Conservation (phyloP, 257 asterid species). For the Anisodus acutangulus region DNA sequence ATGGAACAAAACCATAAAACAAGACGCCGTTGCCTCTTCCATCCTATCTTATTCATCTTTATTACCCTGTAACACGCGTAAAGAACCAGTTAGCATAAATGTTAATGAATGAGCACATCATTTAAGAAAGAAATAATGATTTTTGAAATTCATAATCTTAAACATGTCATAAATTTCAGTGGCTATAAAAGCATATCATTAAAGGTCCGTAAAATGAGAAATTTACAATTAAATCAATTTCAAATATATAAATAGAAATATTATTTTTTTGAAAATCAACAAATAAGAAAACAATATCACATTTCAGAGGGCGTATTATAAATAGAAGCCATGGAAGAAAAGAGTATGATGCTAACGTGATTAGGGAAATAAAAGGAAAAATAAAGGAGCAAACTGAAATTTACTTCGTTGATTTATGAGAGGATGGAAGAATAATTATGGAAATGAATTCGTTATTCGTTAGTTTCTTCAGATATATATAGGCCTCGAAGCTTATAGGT, state of each 20-base stretch:
- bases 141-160: not conserved
- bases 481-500: constrained; percentile 17
- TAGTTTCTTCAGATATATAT: constrained; percentile 8
- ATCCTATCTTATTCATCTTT: not conserved
- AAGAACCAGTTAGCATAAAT: not conserved
- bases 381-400: not conserved
- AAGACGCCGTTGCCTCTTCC: not conserved
- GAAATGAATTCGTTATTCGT: not conserved
- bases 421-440: not conserved
- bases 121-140: not conserved
- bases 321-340: not conserved
- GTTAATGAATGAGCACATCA: not conserved
- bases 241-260: not conserved
- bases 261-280: not conserved
- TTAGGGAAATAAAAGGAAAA: not conserved
- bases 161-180: not conserved
- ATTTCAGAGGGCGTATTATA: not conserved
- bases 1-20: not conserved
- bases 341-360: not conserved
- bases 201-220: not conserved
- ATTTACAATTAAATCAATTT: not conserved
- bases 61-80: not conserved
- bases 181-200: not conserved
- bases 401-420: not conserved
- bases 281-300: not conserved